Conservation (phyloP, 169 alveolate species). For the Eimeria acervulina region DNA sequence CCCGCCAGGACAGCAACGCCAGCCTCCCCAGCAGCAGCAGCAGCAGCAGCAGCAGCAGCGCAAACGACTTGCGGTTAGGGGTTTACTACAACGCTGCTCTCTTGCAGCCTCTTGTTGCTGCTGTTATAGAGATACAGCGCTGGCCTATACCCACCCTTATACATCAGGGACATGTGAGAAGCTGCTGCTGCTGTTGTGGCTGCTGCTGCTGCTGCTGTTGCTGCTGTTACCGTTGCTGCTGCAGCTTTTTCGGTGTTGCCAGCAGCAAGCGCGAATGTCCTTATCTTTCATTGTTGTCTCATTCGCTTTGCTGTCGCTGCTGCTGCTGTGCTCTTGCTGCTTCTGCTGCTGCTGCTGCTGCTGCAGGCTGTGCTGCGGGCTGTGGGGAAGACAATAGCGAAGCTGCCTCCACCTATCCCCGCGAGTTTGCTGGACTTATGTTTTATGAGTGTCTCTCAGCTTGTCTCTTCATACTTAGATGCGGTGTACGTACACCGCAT, state of each 20-base stretch:
- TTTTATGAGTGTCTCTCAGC: not conserved
- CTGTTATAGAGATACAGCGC: constrained; percentile 58
- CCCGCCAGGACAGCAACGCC: constrained; percentile 44
- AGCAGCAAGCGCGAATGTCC: not conserved
- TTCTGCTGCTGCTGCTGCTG: not conserved
- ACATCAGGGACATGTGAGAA: constrained; percentile 58
- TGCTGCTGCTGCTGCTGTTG: not conserved
- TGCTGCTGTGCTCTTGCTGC: constrained; percentile 12
- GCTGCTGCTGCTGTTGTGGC: not conserved
- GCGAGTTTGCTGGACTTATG: not conserved
- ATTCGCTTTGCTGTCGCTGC: not conserved
- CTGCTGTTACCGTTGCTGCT: not conserved
- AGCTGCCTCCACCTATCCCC: constrained; percentile 14
- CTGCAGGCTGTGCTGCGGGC: constrained; percentile 63
- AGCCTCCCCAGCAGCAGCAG: constrained; percentile 28
- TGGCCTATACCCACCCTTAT: constrained; percentile 71
- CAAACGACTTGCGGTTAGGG: constrained; percentile 26
- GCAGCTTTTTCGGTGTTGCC: no score
- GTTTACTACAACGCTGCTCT: constrained; percentile 44
- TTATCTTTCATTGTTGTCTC: not conserved
- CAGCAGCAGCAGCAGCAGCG: constrained; percentile 59
- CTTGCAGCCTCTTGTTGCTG: constrained; percentile 36
- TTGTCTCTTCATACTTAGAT: not conserved
- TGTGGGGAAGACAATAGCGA: constrained; percentile 15
- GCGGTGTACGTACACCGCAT: not conserved